Conservation (phyloP, 805 yeast genomes). For the Pichia californica region DNA sequence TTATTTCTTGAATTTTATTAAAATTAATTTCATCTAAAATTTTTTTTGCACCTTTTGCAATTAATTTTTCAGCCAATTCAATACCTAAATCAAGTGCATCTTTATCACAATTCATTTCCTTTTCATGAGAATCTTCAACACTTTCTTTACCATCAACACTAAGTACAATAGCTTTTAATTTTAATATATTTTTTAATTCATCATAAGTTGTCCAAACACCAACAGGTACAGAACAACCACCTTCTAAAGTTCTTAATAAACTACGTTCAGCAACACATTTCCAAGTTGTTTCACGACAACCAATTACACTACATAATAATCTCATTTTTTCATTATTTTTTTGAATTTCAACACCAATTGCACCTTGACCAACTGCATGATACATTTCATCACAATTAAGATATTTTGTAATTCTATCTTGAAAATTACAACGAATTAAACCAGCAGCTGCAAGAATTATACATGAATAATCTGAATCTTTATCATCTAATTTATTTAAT, state of each 20-base stretch:
- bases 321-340: conserved; percentile 54
- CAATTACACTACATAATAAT: conserved; percentile 55
- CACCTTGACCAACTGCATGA: conserved; percentile 99
- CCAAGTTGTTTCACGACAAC: conserved; percentile 57
- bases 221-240: conserved; percentile 97
- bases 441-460: conserved; percentile 93
- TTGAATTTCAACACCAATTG: conserved; percentile 86
- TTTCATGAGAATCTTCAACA: conserved; percentile 50
- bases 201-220: conserved; percentile 67
- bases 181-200: conserved; percentile 35
- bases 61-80: conserved; percentile 58
- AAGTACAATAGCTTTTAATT: conserved; percentile 67
- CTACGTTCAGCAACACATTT: conserved; percentile 87
- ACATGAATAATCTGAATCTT: conserved; percentile 51
- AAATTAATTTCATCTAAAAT: conserved; percentile 78
- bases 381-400: conserved; percentile 76
- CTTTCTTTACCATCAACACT: conserved; percentile 72
- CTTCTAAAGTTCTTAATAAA: conserved; percentile 82
- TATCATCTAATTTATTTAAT: conserved; percentile 70
- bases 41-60: conserved; percentile 71
- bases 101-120: conserved; percentile 32
- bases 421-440: conserved; percentile 62
- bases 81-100: conserved; percentile 72
- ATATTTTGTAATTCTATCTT: conserved; percentile 66
- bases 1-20: conserved; percentile 47